Conservation (phyloP, 345 rosid species). For the Eucalyptus cloeziana region DNA sequence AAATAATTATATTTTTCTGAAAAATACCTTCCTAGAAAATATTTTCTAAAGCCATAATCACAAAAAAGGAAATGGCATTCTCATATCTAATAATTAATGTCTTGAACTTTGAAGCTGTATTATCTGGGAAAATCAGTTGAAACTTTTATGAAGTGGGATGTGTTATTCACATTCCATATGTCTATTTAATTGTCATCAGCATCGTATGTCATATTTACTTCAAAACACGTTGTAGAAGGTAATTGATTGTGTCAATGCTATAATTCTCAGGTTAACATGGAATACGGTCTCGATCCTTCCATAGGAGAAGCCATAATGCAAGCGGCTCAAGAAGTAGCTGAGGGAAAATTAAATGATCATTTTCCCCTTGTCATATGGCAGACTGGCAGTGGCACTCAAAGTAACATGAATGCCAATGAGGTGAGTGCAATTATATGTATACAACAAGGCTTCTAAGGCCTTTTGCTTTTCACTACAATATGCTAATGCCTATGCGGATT, state of each 20-base stretch:
- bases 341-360: slow-evolving; percentile 77
- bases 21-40: too few species aligned
- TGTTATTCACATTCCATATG: neutral
- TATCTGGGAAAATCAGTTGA: neutral
- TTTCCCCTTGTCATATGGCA: slow-evolving; percentile 96
- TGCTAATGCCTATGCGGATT: neutral
- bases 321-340: slow-evolving; percentile 93
- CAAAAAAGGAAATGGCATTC: neutral
- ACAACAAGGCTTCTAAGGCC: neutral
- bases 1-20: too few species aligned
- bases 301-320: slow-evolving; percentile 85
- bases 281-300: slow-evolving; percentile 83
- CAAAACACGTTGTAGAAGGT: neutral
- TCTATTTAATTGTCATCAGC: neutral
- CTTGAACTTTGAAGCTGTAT: neutral
- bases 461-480: neutral
- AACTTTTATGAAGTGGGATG: neutral
- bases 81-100: neutral
- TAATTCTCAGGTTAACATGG: slow-evolving; percentile 62
- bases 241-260: neutral
- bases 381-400: slow-evolving; percentile 99
- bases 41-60: neutral
- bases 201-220: neutral
- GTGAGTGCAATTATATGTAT: slow-evolving; percentile 7
- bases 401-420: slow-evolving; percentile 99